Percentiles rank a stretch among this genome's conserved stretches.
These are phyloP conservation scores for Globisporangium nunn DNA, from an alignment of 352 stramenopile species.

Conservation along the genomic window DNA sequence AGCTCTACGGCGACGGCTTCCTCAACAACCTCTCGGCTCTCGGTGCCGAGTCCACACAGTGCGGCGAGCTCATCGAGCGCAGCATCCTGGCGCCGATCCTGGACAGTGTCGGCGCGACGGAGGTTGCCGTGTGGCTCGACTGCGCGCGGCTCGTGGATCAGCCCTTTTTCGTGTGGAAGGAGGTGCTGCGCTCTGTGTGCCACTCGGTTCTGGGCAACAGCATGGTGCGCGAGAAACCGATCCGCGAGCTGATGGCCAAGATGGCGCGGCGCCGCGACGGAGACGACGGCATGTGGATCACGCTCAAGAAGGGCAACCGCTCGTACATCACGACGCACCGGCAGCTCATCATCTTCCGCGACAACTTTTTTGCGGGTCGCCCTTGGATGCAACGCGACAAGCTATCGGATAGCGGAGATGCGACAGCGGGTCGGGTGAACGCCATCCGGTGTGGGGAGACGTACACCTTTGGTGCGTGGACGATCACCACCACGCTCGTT, in stretches of 20 bases:
- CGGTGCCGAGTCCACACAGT: constrained; percentile 74
- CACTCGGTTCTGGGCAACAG: constrained; percentile 74
- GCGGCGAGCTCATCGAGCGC: constrained; percentile 53
- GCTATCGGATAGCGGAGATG: constrained; percentile 13
- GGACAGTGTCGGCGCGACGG: constrained; percentile 38
- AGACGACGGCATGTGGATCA: constrained; percentile 63
- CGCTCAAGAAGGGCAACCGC: constrained; percentile 79
- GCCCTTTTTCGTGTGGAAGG: constrained; percentile 84
- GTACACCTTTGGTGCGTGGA: constrained; percentile 56
- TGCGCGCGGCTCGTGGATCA: constrained; percentile 42
- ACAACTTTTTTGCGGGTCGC: constrained; percentile 42
- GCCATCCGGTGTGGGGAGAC: constrained; percentile 23
- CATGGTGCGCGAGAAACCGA: constrained; percentile 81
- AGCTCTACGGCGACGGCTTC: constrained; percentile 93
- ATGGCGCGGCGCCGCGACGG: constrained; percentile 33
- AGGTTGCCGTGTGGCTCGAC: constrained; percentile 69
- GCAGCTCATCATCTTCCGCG: constrained; percentile 73
- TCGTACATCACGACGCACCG: constrained; percentile 63
- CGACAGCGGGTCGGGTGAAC: constrained; percentile 3
- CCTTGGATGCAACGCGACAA: constrained; percentile 6
- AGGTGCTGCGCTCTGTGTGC: constrained; percentile 77
- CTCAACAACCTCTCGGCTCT: constrained; percentile 77
- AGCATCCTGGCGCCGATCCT: constrained; percentile 59
- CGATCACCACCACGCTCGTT: constrained; percentile 29
- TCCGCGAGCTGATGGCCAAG: constrained; percentile 71